Base-by-base conservation (phyloP, 768 basidiomycete species). In the Mycena sanguinolenta region DNA sequence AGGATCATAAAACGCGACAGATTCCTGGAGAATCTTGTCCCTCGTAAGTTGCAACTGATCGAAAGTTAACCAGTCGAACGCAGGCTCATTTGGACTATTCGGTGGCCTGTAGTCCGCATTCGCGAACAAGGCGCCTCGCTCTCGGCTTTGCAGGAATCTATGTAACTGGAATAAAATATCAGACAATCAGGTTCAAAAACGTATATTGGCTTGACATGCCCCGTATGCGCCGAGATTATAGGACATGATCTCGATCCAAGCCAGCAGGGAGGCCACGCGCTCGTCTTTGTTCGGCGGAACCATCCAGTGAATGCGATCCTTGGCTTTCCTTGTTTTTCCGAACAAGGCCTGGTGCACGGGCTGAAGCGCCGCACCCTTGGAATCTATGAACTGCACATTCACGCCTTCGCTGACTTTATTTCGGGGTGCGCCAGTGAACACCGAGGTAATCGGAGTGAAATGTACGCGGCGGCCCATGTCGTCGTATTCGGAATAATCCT, bases 1-100 rank as follows among this genome's bases (percentile, higher is more conserved):
- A n/a, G 94, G 93, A 72, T 94, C 89, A 75, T 92, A 93, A 65
- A 87, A 88, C n/a, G 88, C 88, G n/a, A 92, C 90, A 1, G 92
- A 93, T 75, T 91, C 91, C 75, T 95, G 93, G 49, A 95, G 80
- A 46, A 84, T 90, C 62, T 87, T 87, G 78, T 95, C 93, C 81
- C 87, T 85, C 9, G 93, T 91, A 9, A 72, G 74, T 75, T 91
- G 91, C 25, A 93, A 80, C 46, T 90, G 81, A 63, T 87, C 86
- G 75, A 92, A 92, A 1, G 87, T 87, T 28, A 95, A 74, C 90
- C 91, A 95, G 76, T 95, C 93, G 73, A 94, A 91, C 2, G 89
- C 90, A 34, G 92, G 92, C 67, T 91, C 88, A 46, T 83, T 83
- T 0, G 90, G 90, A 42, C 83, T 80, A 34, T 87, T 82, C 17